Percentiles rank a stretch among this genome's conserved stretches.
Conservation (phyloP, 2,329 filamentous ascomycete species). For the Trichoderma guizhouense region DNA sequence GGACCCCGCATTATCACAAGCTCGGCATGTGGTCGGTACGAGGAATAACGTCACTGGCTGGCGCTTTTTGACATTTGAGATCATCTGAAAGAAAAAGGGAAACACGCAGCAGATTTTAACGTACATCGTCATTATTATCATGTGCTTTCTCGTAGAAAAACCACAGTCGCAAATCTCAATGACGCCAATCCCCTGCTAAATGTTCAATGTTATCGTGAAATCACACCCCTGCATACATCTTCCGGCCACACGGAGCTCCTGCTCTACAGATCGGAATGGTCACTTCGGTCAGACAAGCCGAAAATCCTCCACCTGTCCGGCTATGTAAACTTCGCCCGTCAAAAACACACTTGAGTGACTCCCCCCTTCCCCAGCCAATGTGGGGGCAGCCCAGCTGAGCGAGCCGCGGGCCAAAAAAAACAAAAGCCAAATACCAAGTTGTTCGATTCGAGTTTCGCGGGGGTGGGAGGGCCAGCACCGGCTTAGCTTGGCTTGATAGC, state of each 20-base stretch:
- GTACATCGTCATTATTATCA: neutral
- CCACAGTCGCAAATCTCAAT: neutral
- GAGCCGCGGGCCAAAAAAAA: conserved; percentile 11
- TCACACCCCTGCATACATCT: neutral
- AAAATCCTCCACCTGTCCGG: conserved; percentile 19
- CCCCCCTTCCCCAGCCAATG: conserved; percentile 3
- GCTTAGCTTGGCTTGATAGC: neutral
- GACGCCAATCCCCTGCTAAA: neutral
- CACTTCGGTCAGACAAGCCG: conserved; percentile 5
- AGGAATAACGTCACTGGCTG: conserved; percentile 27
- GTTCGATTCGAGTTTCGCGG: neutral
- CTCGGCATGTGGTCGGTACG: conserved; percentile 52
- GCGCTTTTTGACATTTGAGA: neutral
- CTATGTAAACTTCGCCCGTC: neutral
- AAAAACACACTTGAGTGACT: neutral
- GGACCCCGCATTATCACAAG: conserved; percentile 56
- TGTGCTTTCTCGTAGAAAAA: neutral
- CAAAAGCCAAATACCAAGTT: neutral
- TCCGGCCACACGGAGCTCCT: conserved; percentile 19
- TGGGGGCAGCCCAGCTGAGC: neutral
- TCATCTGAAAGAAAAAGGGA: neutral
- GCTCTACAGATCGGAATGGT: conserved; percentile 4
- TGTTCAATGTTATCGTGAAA: neutral
- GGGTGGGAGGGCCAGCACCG: neutral
- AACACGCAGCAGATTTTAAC: neutral